A percentile compares a stretch with the other conserved stretches of the same genome.
phyloP scores from a whole-genome alignment of 257 asterid species.

The Nicotiana sylvestris region DNA sequence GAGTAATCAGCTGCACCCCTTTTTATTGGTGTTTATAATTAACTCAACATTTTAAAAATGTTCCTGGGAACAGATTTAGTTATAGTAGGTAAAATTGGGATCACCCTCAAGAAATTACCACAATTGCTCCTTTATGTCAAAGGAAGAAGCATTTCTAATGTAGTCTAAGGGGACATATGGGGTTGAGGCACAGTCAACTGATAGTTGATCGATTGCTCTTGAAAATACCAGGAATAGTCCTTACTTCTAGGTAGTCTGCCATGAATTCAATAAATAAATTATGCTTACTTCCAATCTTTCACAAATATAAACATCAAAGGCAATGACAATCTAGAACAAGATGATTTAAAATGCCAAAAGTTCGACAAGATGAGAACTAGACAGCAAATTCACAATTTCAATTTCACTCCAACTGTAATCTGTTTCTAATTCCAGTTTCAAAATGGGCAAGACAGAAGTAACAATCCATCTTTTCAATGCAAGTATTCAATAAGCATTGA shows the following conservation, averaged over 20 bases:
- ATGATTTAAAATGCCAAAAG: not conserved
- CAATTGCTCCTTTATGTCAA: too few relatives aligned
- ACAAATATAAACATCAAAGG: not conserved
- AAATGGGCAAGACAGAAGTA: too few relatives aligned
- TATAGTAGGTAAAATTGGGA: not conserved
- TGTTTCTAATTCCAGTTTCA: not conserved
- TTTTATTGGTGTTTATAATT: not conserved
- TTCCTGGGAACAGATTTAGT: not conserved
- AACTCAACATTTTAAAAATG: not conserved
- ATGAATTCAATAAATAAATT: not conserved
- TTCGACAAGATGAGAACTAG: not conserved
- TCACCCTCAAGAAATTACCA: not conserved
- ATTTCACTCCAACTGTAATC: not conserved
- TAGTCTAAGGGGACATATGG: too few relatives aligned
- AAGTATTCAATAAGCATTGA: too few relatives aligned
- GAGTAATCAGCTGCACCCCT: not conserved
- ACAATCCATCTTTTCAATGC: too few relatives aligned
- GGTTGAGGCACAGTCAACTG: too few relatives aligned
- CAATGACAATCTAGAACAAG: not conserved
- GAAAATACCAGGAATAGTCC: not conserved
- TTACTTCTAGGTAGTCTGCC: not conserved
- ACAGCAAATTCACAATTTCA: not conserved
- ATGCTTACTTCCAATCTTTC: not conserved
- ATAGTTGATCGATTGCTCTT: not conserved
- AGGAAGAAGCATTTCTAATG: too few relatives aligned